Conservation (phyloP, 2,329 filamentous ascomycete genomes). For the Blastomyces parvus region DNA sequence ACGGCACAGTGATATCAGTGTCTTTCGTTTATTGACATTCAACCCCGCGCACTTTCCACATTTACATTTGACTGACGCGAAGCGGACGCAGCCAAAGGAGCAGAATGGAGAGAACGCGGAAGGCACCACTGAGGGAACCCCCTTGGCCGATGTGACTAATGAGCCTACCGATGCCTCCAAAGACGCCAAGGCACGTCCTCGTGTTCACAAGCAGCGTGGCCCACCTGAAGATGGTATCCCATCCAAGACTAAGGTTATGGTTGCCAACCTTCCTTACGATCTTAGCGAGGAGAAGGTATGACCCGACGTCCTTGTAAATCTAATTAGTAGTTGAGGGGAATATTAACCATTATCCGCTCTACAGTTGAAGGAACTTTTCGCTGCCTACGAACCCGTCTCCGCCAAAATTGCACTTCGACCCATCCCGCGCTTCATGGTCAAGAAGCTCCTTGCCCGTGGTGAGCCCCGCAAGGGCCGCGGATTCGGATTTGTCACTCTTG, state of each 20-base stretch:
- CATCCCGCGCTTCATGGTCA: conserved; percentile 99
- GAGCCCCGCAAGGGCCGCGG: conserved; percentile 98
- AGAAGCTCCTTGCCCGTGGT: conserved; percentile 97
- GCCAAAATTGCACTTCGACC: conserved; percentile 98
- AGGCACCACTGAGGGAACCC: conserved; percentile 46
- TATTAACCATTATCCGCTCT: conserved; percentile 20
- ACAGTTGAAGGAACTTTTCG: conserved; percentile 95
- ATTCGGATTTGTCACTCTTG: conserved; percentile 95
- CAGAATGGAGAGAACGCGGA: conserved; percentile 31
- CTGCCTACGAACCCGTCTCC: conserved; percentile 79
- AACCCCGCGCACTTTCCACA: background rate
- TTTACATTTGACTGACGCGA: conserved; percentile 4
- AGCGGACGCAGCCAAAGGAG: conserved; percentile 10
- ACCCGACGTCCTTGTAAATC: conserved; percentile 2
- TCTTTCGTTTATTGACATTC: background rate
- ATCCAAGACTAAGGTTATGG: conserved; percentile 99
- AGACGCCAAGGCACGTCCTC: conserved; percentile 36
- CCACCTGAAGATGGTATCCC: conserved; percentile 94
- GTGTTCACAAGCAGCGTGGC: conserved; percentile 70
- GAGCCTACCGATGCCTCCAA: conserved; percentile 26
- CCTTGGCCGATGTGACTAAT: conserved; percentile 52
- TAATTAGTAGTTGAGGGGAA: conserved; percentile 8
- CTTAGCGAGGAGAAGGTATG: conserved; percentile 91
- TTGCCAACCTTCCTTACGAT: conserved; percentile 97
- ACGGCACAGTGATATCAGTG: background rate